phyloP scores from a whole-genome alignment of 768 basidiomycete genomes.

The Xerocomellus dryophilus region DNA sequence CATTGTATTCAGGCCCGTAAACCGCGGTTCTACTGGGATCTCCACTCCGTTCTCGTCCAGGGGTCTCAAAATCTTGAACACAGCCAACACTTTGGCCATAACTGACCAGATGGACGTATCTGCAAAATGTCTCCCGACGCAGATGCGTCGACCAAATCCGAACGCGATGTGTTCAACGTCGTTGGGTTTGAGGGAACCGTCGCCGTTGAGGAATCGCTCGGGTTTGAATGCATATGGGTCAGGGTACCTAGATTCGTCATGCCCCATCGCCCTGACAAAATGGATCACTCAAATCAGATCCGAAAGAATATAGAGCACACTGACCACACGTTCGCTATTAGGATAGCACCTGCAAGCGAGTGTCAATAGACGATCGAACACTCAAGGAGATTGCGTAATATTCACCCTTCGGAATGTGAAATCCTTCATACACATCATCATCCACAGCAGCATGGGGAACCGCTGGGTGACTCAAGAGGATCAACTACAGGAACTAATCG shows the following conservation, averaged over 20 bases:
- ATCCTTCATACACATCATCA: slow-evolving; percentile 42
- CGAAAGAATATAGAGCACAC: neutral
- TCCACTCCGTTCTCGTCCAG: slow-evolving; percentile 12
- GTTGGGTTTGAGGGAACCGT: slow-evolving; percentile 11
- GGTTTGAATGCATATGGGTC: slow-evolving; percentile 36
- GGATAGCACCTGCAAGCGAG: neutral
- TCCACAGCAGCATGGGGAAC: slow-evolving; percentile 31
- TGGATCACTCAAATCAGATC: neutral
- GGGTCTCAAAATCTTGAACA: neutral
- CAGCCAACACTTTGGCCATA: too few species aligned
- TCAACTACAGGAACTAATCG: neutral
- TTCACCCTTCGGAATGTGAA: slow-evolving; percentile 44
- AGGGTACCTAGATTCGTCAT: slow-evolving; percentile 30
- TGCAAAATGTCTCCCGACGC: too few species aligned
- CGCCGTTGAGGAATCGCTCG: slow-evolving; percentile 35
- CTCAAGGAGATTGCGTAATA: neutral
- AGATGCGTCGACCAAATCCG: too few species aligned
- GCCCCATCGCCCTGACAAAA: neutral
- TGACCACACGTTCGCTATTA: slow-evolving; percentile 12
- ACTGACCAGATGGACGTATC: too few species aligned
- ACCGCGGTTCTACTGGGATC: slow-evolving; percentile 1
- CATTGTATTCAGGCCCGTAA: neutral
- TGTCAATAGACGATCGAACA: neutral
- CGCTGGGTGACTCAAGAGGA: slow-evolving; percentile 11
- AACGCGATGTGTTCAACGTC: neutral